Evolutionary conservation across 331 rosid species (phyloP), one percentile per base, ranked within the genome.

Genomic region (Pyracantha coccinea): DNA sequence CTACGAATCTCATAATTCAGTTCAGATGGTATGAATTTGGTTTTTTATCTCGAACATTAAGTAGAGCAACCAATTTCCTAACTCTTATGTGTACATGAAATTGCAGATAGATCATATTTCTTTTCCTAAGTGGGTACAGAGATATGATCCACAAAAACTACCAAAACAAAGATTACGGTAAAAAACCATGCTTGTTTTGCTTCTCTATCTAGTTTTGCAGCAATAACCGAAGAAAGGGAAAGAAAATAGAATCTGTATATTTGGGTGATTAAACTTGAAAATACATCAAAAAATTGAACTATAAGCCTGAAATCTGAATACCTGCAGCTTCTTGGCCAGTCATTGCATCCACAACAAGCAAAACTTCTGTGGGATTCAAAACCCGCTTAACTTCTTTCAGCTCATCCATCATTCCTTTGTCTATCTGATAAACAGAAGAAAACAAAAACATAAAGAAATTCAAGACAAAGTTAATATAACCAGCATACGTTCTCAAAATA

Each of bases 251-350:
- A 29, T 13, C 15, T 70, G 74, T 7, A 1, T 20, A 11, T 20
- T 33, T 31, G 65, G 75, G 9, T 54, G 28, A 71, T 54, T n/a
- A 31, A 29, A 8, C 25, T 54, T 6, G 4, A 28, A 27, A 60
- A 6, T 29, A 64, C 0, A 15, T 3, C 33, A 35, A 54, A 45
- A 54, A n/a, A 41, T 47, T 63, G 33, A 47, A 69, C 7, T 2
- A 3, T 2, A 53, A 52, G 54, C 2, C 2, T 50, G 57, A 50
- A 52, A 52, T 14, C 58, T 14, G 54, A 54, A 45, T 80, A 95
- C 99, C 99, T 72, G 99, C 99, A 60, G 99, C 99, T 88, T 95
- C 97, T 84, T 95, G 99, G 72, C 99, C 99, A 66, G 99, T 95
- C 99, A 95, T 95, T 65, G 99, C 99, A 95, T 95, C 99, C 77